Evolutionary conservation across 2,329 filamentous ascomycete genomes (phyloP).

Genomic region (Colletotrichum aenigma): DNA sequence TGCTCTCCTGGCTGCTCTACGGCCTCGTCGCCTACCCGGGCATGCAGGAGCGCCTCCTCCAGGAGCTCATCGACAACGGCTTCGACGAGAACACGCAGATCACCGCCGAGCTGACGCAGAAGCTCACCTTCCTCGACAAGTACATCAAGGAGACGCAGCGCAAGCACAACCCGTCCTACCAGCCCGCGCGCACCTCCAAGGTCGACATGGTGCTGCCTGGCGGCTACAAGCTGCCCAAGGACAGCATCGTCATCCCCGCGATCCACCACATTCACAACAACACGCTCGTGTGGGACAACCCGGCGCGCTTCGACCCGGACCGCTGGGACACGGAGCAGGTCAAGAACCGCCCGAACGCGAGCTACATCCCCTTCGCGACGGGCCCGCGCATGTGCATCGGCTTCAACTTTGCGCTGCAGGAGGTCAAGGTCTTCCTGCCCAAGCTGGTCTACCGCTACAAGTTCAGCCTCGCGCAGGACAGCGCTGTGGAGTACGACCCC

Average conservation of each 20-base stretch:
- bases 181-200: constrained; percentile 62
- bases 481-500: constrained; percentile 61
- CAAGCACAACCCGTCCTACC: constrained; percentile 64
- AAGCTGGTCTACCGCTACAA: constrained; percentile 65
- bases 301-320: constrained; percentile 61
- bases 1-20: constrained; percentile 64
- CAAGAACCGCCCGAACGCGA: constrained; percentile 52
- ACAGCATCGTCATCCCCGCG: constrained; percentile 56
- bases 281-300: constrained; percentile 61
- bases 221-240: constrained; percentile 59
- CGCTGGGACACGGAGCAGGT: constrained; percentile 61
- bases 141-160: constrained; percentile 67
- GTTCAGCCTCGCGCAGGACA: constrained; percentile 55
- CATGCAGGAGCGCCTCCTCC: constrained; percentile 60
- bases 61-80: constrained; percentile 59
- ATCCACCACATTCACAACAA: constrained; percentile 59
- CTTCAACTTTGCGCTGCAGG: constrained; percentile 67
- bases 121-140: constrained; percentile 57
- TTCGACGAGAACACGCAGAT: constrained; percentile 46
- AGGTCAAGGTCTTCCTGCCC: constrained; percentile 63
- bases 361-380: constrained; percentile 63
- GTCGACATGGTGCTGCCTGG: constrained; percentile 62
- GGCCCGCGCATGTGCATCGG: constrained; percentile 65
- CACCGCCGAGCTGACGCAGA: constrained; percentile 50
- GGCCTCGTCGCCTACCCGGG: constrained; percentile 56